A percentile compares a stretch with the other conserved stretches of the same genome.
Conservation (phyloP, 345 rosid species). For the Linum usitatissimum region DNA sequence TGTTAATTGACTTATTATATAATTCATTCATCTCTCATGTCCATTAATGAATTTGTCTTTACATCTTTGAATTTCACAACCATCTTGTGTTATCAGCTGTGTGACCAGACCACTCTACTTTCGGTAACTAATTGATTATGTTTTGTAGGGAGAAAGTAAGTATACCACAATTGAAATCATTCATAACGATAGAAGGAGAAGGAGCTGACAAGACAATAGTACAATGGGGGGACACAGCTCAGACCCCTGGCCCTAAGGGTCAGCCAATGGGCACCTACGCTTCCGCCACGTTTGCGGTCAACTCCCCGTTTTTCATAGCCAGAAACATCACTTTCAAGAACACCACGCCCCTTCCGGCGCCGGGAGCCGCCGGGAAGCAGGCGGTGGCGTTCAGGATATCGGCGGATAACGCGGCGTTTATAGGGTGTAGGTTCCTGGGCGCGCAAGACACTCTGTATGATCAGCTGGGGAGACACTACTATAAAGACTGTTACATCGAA, state of each 20-base stretch:
- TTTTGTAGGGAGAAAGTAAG: conserved; percentile 63
- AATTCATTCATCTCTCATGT: no score
- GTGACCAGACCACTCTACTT: neutral
- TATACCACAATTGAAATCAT: conserved; percentile 69
- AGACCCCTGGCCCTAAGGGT: conserved; percentile 61
- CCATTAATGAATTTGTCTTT: no score
- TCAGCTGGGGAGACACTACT: conserved; percentile 84
- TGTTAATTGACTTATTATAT: no score
- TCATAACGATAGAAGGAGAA: conserved; percentile 81
- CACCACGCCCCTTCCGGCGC: conserved; percentile 72
- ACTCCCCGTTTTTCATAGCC: conserved; percentile 80
- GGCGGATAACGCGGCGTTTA: conserved; percentile 69
- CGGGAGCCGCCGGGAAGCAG: conserved; percentile 83
- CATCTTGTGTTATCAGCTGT: neutral
- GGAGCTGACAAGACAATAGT: conserved; percentile 83
- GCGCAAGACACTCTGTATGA: conserved; percentile 95
- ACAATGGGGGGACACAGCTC: conserved; percentile 96
- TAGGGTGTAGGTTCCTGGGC: conserved; percentile 77
- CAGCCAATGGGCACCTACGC: conserved; percentile 58
- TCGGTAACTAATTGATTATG: neutral
- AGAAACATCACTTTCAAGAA: conserved; percentile 95
- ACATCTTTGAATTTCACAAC: no score
- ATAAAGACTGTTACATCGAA: conserved; percentile 89
- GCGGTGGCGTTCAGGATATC: conserved; percentile 93
- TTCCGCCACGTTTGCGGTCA: conserved; percentile 94